phyloP scores from a whole-genome alignment of 2,329 filamentous ascomycete genomes.

The Uncinocarpus reesii region DNA sequence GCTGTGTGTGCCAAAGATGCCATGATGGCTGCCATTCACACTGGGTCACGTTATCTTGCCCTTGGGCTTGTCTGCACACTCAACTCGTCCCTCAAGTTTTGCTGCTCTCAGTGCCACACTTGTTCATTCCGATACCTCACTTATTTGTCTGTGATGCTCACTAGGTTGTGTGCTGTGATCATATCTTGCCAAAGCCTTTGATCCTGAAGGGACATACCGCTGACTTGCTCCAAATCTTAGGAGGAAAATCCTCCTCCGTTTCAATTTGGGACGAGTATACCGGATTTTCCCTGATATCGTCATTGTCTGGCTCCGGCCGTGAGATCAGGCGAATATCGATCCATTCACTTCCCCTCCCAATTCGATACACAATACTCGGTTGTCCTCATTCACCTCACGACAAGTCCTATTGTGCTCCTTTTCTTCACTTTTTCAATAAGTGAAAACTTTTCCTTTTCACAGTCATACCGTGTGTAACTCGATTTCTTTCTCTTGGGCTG shows the following conservation, averaged over 20 bases:
- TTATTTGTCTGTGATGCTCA: too few species aligned
- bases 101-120: neutral
- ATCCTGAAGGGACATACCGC: conserved; percentile 5
- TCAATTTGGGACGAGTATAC: conserved; percentile 7
- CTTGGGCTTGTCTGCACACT: neutral
- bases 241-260: neutral
- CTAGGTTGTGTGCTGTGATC: neutral
- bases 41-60: neutral
- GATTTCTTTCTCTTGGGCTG: neutral
- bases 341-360: neutral
- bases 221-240: neutral
- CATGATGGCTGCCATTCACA: neutral
- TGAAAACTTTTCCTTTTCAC: neutral
- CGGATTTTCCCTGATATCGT: conserved; percentile 5
- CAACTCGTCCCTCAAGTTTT: neutral
- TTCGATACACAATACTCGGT: conserved; percentile 2
- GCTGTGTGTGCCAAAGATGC: too few species aligned
- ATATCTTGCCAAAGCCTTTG: neutral
- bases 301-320: conserved; percentile 7
- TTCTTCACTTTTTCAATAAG: neutral
- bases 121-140: neutral
- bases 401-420: conserved; percentile 2
- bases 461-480: neutral
- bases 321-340: conserved; percentile 10
- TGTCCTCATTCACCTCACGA: conserved; percentile 1